Evolutionary conservation across 176 grass and related monocot genomes (phyloP).

Genomic region (Oryza brachyantha): DNA sequence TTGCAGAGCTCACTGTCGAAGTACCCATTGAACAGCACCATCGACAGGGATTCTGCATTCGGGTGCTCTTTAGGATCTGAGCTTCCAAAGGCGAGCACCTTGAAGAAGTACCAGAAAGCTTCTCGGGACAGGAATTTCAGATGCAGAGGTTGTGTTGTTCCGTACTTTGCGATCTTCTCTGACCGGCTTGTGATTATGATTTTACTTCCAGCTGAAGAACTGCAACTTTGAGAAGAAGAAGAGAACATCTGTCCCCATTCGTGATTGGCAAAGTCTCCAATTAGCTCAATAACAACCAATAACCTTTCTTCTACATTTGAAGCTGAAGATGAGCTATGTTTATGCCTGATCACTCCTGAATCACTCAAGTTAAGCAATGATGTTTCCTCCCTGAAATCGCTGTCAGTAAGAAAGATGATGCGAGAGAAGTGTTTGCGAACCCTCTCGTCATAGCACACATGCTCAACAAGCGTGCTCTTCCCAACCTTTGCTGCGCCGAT

Average conservation of each 20-base stretch:
- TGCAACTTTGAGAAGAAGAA: no score
- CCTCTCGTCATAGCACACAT: constrained; percentile 18
- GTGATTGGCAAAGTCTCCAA: no score
- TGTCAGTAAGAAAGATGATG: no score
- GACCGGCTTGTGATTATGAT: constrained; percentile 5
- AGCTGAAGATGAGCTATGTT: no score
- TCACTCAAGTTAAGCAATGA: no score
- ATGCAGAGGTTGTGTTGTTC: background rate
- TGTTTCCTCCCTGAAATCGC: no score
- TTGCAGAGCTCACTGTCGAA: background rate
- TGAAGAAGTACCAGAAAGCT: constrained; percentile 2
- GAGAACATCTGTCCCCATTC: no score
- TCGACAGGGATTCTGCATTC: constrained; percentile 1
- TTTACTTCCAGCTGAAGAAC: no score
- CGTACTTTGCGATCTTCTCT: background rate
- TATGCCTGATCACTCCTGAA: no score
- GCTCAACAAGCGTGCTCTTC: constrained; percentile 25
- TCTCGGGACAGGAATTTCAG: background rate
- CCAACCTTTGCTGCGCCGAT: background rate
- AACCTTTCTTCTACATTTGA: no score
- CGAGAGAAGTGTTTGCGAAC: constrained; percentile 8
- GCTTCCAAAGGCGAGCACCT: constrained; percentile 22
- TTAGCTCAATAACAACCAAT: constrained; percentile 4
- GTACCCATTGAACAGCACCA: background rate
- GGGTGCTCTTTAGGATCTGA: background rate